Evolutionary conservation across 1,284 basidiomycete genomes (phyloP), one percentile per base, ranked within the genome.

Genomic region (Somion occarium): DNA sequence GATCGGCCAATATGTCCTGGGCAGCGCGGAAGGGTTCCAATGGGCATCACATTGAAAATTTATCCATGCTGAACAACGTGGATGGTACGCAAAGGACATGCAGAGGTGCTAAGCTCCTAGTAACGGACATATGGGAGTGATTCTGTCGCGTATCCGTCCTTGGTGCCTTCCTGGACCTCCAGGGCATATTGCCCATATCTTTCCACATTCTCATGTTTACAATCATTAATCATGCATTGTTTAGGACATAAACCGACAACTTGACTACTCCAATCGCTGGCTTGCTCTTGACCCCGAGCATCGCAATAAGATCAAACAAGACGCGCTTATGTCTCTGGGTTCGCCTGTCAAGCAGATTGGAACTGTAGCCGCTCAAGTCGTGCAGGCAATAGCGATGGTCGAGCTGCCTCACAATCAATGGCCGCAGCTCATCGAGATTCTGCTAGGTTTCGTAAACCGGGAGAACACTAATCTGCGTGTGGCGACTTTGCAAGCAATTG

Each of bases 401-500:
- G 96, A 99, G 70, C 79, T 99, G 23, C 93, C 95, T 1, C 78
- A 80, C 34, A 83, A 82, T 51, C 85, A 91, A 61, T 99, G 96
- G 95, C 80, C 83, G 26, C 90, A 97, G 61, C 78, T 99, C 56
- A 93, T 99, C 68, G 85, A 89, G 59, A 78, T 89, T 55, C 78
- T 99, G 24, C 78, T 99, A 47, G 84, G 88, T 51, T 94, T 96
- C 64, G 86, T 97, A 58, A 88, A 89, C 66, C 86, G 88, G 63
- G 75, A 80, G 52, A 95, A 93, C 69, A 74, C 82, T 13, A 86
- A 86, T 59, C 74, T 98, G 61, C 83, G 86, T 63, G 89, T 98
- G 59, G 83, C 93, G 15, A 94, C 96, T 15, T 77, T 99, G 25
- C 93, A 97, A 71, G 84, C 95, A 23, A 93, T 99, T 70, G 96